Evolutionary conservation across 345 rosid genomes (phyloP).

Genomic region (Aegle marmelos): DNA sequence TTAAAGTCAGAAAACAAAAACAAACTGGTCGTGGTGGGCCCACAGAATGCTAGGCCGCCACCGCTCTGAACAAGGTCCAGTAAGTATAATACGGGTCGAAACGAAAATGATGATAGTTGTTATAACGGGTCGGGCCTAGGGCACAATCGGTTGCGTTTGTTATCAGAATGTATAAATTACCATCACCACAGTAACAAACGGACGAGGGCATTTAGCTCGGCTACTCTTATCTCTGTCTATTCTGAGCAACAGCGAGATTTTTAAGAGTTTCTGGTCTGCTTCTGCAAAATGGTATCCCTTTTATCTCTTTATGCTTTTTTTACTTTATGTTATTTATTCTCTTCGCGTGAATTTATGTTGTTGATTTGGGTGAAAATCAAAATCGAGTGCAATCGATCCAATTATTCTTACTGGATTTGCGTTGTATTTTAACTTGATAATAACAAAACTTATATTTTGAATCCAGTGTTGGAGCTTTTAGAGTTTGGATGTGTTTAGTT

Average conservation of each 20-base stretch:
- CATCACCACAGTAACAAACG: background rate
- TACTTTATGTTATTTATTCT: background rate
- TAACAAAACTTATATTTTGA: background rate
- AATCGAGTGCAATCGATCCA: no score
- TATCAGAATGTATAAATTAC: background rate
- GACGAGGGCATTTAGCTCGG: background rate
- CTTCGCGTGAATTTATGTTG: background rate
- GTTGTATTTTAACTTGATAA: background rate
- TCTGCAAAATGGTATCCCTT: conserved; percentile 18
- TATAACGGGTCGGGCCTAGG: conserved; percentile 10
- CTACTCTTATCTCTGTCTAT: background rate
- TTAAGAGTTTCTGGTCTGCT: conserved; percentile 7
- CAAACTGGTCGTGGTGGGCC: no score
- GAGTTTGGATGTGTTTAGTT: background rate
- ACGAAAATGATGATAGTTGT: no score
- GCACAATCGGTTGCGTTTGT: background rate
- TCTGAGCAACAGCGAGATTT: background rate
- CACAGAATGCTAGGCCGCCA: background rate
- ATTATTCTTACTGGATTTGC: no score
- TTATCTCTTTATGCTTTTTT: background rate
- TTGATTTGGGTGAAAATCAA: background rate
- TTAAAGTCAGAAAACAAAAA: no score
- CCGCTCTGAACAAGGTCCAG: background rate
- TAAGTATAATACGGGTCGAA: no score
- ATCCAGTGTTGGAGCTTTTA: background rate